Percentiles rank a stretch among this genome's conserved stretches.
Conservation (phyloP, 2,329 filamentous ascomycete genomes). For the Fusarium mexicanum region DNA sequence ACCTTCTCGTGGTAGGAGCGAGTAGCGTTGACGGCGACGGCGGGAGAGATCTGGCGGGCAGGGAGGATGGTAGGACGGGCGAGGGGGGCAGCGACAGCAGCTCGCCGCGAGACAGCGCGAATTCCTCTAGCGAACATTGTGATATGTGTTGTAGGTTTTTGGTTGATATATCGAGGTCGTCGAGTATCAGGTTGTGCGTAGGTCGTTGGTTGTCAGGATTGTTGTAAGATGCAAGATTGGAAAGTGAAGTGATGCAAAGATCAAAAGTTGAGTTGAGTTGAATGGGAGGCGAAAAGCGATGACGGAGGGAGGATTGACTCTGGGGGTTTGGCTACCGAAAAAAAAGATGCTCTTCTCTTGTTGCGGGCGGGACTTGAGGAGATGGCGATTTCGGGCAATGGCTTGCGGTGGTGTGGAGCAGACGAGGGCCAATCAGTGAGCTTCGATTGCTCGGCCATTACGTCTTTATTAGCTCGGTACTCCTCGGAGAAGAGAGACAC, state of each 20-base stretch:
- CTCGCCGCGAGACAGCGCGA: constrained; percentile 55
- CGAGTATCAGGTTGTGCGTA: constrained; percentile 3
- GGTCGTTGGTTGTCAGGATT: constrained; percentile 1
- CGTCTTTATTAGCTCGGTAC: constrained; percentile 44
- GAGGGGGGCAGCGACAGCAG: constrained; percentile 53
- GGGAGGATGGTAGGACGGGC: constrained; percentile 50
- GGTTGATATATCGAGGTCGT: constrained; percentile 8
- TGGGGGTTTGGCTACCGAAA: constrained; percentile 29
- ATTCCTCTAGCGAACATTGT: constrained; percentile 61
- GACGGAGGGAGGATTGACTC: constrained; percentile 34
- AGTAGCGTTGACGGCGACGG: constrained; percentile 52
- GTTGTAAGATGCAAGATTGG: constrained; percentile 11
- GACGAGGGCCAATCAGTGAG: constrained; percentile 27
- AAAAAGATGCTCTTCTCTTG: constrained; percentile 40
- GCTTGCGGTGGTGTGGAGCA: constrained; percentile 35
- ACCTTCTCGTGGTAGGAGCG: constrained; percentile 65
- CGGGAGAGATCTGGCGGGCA: constrained; percentile 54
- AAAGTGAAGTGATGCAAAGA: constrained; percentile 23
- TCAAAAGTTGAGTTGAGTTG: constrained; percentile 19
- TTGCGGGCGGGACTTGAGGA: constrained; percentile 41
- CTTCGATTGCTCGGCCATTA: constrained; percentile 47
- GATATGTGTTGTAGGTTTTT: constrained; percentile 7
- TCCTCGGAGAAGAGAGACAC: constrained; percentile 42
- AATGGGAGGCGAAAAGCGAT: constrained; percentile 40
- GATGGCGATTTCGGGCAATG: constrained; percentile 46